phyloP scores from a whole-genome alignment of 2,329 filamentous ascomycete genomes.

The Epichloe aotearoae region DNA sequence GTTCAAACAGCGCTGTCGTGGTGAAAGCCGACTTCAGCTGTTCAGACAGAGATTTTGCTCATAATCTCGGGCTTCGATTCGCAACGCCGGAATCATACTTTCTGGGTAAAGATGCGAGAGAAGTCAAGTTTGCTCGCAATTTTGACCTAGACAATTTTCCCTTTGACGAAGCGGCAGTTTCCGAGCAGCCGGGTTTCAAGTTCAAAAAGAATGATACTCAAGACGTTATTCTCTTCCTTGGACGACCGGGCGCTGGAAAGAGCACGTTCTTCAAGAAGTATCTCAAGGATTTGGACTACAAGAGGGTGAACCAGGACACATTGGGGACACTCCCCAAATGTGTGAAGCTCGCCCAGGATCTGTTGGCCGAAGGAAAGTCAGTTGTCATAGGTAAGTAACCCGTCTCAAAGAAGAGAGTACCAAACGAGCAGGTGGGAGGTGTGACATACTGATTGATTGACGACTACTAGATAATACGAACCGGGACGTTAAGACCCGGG shows the following conservation, averaged over 20 bases:
- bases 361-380: slow-evolving; percentile 50
- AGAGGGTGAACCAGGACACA: slow-evolving; percentile 79
- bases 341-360: slow-evolving; percentile 56
- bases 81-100: slow-evolving; percentile 90
- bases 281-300: slow-evolving; percentile 66
- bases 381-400: slow-evolving; percentile 60
- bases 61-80: slow-evolving; percentile 70
- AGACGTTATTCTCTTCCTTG: slow-evolving; percentile 77
- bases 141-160: slow-evolving; percentile 57
- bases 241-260: slow-evolving; percentile 81
- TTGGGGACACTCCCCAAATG: slow-evolving; percentile 62
- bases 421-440: background rate
- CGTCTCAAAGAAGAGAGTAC: slow-evolving; percentile 6
- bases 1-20: slow-evolving; percentile 12
- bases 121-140: slow-evolving; percentile 43
- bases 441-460: background rate
- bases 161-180: slow-evolving; percentile 18
- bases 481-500: slow-evolving; percentile 61
- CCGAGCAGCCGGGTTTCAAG: slow-evolving; percentile 21
- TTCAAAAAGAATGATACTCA: slow-evolving; percentile 52
- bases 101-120: slow-evolving; percentile 49
- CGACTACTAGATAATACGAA: slow-evolving; percentile 77
- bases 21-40: slow-evolving; percentile 48
- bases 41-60: slow-evolving; percentile 66
- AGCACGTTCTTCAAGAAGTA: slow-evolving; percentile 78